Conservation (phyloP, 768 basidiomycete genomes). For the Leccinum sublutescens region DNA sequence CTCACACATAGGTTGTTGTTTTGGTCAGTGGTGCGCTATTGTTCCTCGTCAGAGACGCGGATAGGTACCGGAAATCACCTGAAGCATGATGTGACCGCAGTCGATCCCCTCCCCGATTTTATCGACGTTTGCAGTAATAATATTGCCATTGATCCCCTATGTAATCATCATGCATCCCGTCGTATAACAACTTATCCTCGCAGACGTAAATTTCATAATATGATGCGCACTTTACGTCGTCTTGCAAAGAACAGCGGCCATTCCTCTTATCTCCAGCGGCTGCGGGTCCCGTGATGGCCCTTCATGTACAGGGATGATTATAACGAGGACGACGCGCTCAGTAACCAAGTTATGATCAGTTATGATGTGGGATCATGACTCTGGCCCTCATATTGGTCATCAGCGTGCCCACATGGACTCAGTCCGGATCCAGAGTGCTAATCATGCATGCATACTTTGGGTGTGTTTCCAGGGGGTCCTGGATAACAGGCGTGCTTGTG, state of each 20-base stretch:
- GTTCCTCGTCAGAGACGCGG: slow-evolving; percentile 26
- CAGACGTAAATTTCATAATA: neutral
- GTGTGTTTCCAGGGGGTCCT: neutral
- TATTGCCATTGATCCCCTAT: neutral
- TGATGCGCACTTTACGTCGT: neutral
- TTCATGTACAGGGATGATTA: neutral
- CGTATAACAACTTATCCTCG: neutral
- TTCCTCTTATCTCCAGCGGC: neutral
- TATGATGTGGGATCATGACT: neutral
- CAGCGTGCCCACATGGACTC: neutral
- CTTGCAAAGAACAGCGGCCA: neutral
- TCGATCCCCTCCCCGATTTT: neutral
- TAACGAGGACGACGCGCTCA: neutral
- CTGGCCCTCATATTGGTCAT: neutral
- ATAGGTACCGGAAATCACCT: slow-evolving; percentile 13
- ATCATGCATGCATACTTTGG: neutral
- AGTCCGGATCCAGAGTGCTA: neutral
- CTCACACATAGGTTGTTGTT: slow-evolving; percentile 13
- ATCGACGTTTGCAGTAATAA: neutral
- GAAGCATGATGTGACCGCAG: slow-evolving; percentile 5
- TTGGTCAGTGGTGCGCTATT: slow-evolving; percentile 16
- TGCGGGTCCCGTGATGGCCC: neutral
- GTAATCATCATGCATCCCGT: neutral
- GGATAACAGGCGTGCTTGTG: neutral
- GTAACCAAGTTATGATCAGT: neutral